Evolutionary conservation across 2,329 filamentous ascomycete species (phyloP).

Genomic region (Sporothrix inflata): DNA sequence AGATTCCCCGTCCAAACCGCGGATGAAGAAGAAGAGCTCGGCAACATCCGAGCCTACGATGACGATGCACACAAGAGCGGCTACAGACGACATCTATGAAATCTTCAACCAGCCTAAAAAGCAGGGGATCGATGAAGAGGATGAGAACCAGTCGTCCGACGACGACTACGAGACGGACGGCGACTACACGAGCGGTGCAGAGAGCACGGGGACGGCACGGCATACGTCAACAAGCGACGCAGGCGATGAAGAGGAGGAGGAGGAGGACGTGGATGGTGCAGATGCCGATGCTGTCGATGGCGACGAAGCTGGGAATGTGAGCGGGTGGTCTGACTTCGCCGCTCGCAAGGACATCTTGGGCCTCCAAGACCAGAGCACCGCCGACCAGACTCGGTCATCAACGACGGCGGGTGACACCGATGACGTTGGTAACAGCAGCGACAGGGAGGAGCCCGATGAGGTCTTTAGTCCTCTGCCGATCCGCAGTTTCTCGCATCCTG

Average conservation of each 20-base stretch:
- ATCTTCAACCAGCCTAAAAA: constrained; percentile 88
- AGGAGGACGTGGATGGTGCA: constrained; percentile 54
- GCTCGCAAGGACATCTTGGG: constrained; percentile 70
- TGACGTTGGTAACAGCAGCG: neutral
- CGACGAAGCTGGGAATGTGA: constrained; percentile 65
- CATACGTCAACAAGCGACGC: constrained; percentile 59
- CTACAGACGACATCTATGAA: constrained; percentile 96
- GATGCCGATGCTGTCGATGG: constrained; percentile 50
- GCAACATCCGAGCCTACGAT: constrained; percentile 80
- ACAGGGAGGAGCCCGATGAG: constrained; percentile 40
- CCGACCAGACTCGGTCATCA: neutral
- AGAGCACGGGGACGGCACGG: constrained; percentile 74
- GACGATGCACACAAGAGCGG: constrained; percentile 93
- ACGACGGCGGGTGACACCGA: constrained; percentile 15
- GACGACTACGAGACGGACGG: constrained; percentile 69
- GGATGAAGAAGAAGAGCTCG: constrained; percentile 73
- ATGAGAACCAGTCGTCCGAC: constrained; percentile 54
- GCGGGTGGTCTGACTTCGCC: constrained; percentile 89
- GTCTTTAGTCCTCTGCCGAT: constrained; percentile 31
- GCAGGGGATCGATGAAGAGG: constrained; percentile 46
- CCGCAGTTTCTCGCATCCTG: neutral
- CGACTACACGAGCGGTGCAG: constrained; percentile 82
- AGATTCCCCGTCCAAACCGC: constrained; percentile 84
- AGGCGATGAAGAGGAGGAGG: constrained; percentile 50
- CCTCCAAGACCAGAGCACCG: constrained; percentile 41